These are phyloP conservation scores for Solanum neorickii DNA, from an alignment of 257 asterid species.

Conservation along the genomic window DNA sequence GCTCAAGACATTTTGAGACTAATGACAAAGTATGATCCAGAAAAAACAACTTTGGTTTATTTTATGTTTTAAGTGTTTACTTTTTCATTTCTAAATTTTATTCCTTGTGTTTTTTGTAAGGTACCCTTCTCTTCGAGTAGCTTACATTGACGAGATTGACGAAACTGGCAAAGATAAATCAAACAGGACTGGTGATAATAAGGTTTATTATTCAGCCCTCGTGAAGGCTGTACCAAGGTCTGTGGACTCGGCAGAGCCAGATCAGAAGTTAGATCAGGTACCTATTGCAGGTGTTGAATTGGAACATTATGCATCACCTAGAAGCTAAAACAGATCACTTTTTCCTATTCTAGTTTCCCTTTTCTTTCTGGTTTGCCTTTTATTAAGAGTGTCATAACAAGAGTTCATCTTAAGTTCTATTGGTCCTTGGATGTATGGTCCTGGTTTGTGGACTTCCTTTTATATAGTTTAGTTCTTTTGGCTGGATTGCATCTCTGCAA, in stretches of 20 bases:
- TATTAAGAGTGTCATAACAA: neutral
- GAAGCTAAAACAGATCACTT: neutral
- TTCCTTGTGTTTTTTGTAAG: slow-evolving; percentile 33
- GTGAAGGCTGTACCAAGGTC: slow-evolving; percentile 92
- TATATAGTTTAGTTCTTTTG: neutral
- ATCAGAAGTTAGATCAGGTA: slow-evolving; percentile 92
- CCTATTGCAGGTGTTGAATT: neutral
- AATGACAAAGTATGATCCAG: slow-evolving; percentile 62
- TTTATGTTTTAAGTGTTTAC: neutral
- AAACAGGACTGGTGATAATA: slow-evolving; percentile 56
- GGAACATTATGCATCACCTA: neutral
- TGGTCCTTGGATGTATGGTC: neutral
- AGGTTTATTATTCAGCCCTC: slow-evolving; percentile 89
- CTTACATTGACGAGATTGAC: slow-evolving; percentile 93
- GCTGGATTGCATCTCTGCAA: neutral
- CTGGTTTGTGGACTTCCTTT: neutral
- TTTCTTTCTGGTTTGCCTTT: neutral
- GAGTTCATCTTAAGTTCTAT: neutral
- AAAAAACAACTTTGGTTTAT: neutral
- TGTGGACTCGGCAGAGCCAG: slow-evolving; percentile 80
- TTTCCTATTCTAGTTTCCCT: neutral
- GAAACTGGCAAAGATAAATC: slow-evolving; percentile 47
- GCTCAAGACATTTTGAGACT: slow-evolving; percentile 86
- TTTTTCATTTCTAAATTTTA: slow-evolving; percentile 4
- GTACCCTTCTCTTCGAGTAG: slow-evolving; percentile 97